Evolutionary conservation across 2,329 filamentous ascomycete species (phyloP), one percentile per base, ranked within the genome.

Genomic region (Fusarium protoensiforme): DNA sequence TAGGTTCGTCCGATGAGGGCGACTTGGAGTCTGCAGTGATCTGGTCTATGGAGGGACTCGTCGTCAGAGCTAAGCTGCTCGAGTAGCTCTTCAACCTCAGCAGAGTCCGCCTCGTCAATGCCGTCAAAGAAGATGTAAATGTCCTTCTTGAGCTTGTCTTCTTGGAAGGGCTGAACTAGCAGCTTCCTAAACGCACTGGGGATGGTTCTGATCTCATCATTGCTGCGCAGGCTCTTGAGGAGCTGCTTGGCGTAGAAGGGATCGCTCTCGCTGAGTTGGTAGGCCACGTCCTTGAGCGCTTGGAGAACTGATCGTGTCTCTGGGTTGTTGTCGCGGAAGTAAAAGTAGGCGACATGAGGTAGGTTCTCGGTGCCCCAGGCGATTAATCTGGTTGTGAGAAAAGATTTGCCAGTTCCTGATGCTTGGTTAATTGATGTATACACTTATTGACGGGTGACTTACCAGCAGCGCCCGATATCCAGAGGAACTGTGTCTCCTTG

Each of bases 81-180:
- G 0, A 86, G 68, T 2, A 87, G 78, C 22, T 83, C 78, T 10
- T 79, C 67, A 5, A 85, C 75, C 8, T 85, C 84, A 0, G 77
- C 75, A 2, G 77, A 74, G 6, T 83, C 79, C 0, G 84, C 84
- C 72, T 87, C 85, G 61, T 87, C 86, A 6, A 87, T 78, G 5
- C 84, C 85, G 48, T 87, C 85, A 4, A 87, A 72, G 35, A 87
- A 80, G n/a, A 87, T 72, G 73, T 85, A 86, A 3, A 84, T 78
- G 4, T 74, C 79, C 33, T 82, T 82, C 2, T 77, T 76, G 8
- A 79, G 79, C 8, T 72, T 66, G n/a, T 80, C 80, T 5, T 79
- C 77, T 7, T 80, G 57, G 59, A 83, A 83, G 1, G 83, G 84
- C 7, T 84, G 77, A 1, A 82, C 74, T 13, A 87, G 81, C 0